Base-by-base conservation (phyloP, 768 basidiomycete species). In the Tylopilus intermedius region DNA sequence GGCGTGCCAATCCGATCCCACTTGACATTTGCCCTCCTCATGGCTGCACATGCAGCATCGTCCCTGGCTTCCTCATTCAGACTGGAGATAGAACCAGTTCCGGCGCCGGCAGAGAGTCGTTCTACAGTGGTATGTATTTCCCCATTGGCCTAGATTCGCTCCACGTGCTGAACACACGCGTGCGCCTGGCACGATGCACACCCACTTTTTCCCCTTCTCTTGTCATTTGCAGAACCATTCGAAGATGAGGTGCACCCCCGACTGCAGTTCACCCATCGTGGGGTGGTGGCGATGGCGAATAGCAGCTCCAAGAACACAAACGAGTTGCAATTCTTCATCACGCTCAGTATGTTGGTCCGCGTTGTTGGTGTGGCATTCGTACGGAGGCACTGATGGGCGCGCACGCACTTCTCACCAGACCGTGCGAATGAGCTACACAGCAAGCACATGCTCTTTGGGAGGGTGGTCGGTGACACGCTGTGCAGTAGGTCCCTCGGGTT, bases 191-290 rank as follows among this genome's bases (percentile, higher is more conserved):
- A 24, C 3, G 7, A 30, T 8, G 9, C 9, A 2, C 30, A 30
- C 30, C 30, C 9, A 10, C 7, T 8, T 30, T 33, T 33, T 11
- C 5, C 18, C 18, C 18, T 8, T 33, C 41, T 26, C 8, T 15
- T 15, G 18, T 18, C 18, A 18, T 18, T 15, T 46, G 21, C 49
- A 90, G 94, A 94, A 61, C 90, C 86, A 3, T 96, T 96, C 58
- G 88, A 92, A 66, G 93, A 96, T 71, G 94, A 98, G 70, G 84
- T 93, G 18, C 93, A 95, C 61, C 92, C 94, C 4, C 82, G 96
- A 35, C 74, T 99, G 55, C 85, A 90, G 37, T 97, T 89, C 68
- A 72, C 83, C 0, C 88, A 98, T 63, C 87, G 96, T 49, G 96
- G 96, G 0, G 69, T 98, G 2, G 84, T 99, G 1, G 96, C 79